Conservation (phyloP, 1,284 basidiomycete genomes). For the Farysia itapuensis region DNA sequence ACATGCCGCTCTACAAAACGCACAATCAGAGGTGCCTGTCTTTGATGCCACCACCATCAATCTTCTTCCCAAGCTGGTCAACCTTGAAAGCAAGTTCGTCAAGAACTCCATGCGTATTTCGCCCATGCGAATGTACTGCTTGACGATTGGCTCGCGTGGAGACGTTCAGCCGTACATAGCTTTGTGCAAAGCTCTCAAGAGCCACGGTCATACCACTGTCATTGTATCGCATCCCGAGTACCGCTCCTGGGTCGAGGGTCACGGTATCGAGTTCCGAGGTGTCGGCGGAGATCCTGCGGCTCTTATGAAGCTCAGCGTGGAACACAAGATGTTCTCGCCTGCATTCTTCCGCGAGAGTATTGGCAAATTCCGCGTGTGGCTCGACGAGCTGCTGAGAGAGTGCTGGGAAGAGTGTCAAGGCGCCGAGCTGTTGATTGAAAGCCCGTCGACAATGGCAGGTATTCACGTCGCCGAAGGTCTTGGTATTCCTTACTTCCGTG, state of each 20-base stretch:
- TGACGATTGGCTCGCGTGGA: constrained; percentile 66
- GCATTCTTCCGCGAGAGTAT: constrained; percentile 44
- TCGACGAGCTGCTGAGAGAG: constrained; percentile 48
- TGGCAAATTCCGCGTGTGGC: constrained; percentile 50
- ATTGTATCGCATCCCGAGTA: constrained; percentile 72
- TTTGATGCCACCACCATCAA: constrained; percentile 23
- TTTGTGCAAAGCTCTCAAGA: constrained; percentile 62
- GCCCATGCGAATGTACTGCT: constrained; percentile 45
- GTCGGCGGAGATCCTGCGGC: constrained; percentile 51
- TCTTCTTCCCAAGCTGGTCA: constrained; percentile 36
- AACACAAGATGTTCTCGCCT: constrained; percentile 41
- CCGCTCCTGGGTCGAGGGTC: constrained; percentile 65
- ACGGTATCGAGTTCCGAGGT: constrained; percentile 42
- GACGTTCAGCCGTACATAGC: constrained; percentile 67
- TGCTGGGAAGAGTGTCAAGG: constrained; percentile 44
- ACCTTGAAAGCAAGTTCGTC: constrained; percentile 7
- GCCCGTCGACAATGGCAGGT: constrained; percentile 51
- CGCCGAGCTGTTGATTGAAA: constrained; percentile 53
- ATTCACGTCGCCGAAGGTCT: constrained; percentile 54
- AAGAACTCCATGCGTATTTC: constrained; percentile 11
- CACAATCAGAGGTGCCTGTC: constrained; percentile 11
- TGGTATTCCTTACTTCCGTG: constrained; percentile 51
- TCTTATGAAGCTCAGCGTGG: constrained; percentile 50
- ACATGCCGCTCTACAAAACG: constrained; percentile 10
- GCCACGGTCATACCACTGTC: constrained; percentile 65